These are phyloP conservation scores for Giardia duodenalis DNA, from an alignment of 208 protist species.

Conservation along the genomic window DNA sequence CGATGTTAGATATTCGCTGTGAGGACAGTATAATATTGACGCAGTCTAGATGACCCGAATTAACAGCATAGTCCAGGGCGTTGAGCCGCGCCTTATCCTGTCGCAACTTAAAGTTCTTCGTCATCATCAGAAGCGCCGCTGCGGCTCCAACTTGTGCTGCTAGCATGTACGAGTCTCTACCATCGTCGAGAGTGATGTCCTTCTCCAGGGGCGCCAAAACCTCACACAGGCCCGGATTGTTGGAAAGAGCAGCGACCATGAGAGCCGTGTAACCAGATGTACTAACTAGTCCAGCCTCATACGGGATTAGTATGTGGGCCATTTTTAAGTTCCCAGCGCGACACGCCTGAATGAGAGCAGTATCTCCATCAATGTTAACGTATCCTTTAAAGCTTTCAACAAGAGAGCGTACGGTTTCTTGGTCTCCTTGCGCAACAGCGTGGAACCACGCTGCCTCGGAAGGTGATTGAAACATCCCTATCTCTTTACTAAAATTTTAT, in stretches of 20 bases:
- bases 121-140: not conserved
- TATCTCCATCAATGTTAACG: not conserved
- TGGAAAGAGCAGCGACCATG: not conserved
- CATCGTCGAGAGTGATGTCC: not conserved
- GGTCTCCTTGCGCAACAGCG: not conserved
- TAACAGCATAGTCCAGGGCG: not conserved
- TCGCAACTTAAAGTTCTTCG: not conserved
- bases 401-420: not conserved
- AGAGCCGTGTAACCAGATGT: not conserved
- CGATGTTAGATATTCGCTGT: not conserved
- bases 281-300: not conserved
- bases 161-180: not conserved
- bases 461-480: too few species aligned
- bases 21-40: not conserved
- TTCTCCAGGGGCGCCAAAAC: not conserved
- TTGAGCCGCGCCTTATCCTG: not conserved
- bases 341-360: not conserved
- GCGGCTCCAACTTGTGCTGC: not conserved
- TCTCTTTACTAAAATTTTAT: too few species aligned
- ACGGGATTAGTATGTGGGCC: not conserved
- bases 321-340: not conserved
- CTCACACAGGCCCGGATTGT: not conserved
- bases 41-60: not conserved
- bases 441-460: not conserved
- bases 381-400: not conserved